Base-by-base conservation (phyloP, 148 eudicot species). In the Simmondsia chinensis region DNA sequence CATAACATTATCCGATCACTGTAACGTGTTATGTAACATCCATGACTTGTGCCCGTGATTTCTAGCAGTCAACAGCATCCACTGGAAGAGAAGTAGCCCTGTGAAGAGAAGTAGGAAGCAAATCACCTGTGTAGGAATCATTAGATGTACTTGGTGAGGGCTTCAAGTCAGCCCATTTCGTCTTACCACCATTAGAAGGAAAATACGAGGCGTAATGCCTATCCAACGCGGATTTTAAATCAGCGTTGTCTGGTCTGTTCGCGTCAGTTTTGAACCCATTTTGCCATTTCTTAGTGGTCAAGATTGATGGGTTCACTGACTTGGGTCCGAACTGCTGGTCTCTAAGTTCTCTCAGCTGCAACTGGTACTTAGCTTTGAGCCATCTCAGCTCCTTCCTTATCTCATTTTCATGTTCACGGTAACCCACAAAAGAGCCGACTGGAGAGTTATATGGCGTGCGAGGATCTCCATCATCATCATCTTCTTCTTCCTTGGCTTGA, bases 21-120 rank as follows among this genome's bases (percentile, higher is more conserved):
- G n/a, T n/a, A n/a, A n/a, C n/a, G n/a, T n/a, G n/a, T n/a, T n/a
- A n/a, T n/a, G n/a, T n/a, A n/a, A n/a, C n/a, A n/a, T n/a, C n/a
- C n/a, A n/a, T n/a, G n/a, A n/a, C n/a, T n/a, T n/a, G n/a, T n/a
- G n/a, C n/a, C n/a, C n/a, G n/a, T n/a, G n/a, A n/a, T n/a, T 6
- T 43, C 66, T 50, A 78, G 29, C 66, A 56, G 32, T 83, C 85
- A 46, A 75, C 63, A 39, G 82, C 70, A 71, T 82, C 85, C 56
- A 79, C 81, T 0, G 94, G 88, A 28, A 82, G 76, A 41, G 94
- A 82, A 30, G 66, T 72, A 10, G 96, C 77, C 52, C 94, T 61
- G 51, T 76, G 94, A 51, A 82, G 87, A 18, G 81, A 59, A 35
- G 67, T 65, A 10, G 91, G 84, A 57, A 71, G 47, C 56, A 76